phyloP scores from a whole-genome alignment of 2,329 filamentous ascomycete species.

The Cladosporium sp. region DNA sequence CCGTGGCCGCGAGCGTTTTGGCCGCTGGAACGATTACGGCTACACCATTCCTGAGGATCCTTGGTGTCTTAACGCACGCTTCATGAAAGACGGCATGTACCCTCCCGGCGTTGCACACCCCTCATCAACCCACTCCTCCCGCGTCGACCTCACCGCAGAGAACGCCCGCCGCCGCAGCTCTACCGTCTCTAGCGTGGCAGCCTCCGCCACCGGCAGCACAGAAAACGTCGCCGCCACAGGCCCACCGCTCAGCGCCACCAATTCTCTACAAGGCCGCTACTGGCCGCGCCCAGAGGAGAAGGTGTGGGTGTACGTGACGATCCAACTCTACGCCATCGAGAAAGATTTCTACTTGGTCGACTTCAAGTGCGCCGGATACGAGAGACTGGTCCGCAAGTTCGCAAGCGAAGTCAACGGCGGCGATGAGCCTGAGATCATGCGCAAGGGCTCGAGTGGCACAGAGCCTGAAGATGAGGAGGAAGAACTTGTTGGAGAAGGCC shows the following conservation, averaged over 20 bases:
- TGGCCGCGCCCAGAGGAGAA: conserved; percentile 52
- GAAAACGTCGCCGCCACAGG: conserved; percentile 28
- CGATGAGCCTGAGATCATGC: conserved; percentile 16
- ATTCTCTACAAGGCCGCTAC: conserved; percentile 11
- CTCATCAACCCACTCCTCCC: conserved; percentile 46
- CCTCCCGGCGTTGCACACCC: conserved; percentile 48
- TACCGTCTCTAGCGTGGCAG: conserved; percentile 20
- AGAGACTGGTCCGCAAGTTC: conserved; percentile 63
- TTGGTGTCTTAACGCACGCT: conserved; percentile 89
- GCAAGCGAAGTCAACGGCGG: conserved; percentile 31
- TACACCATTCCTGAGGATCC: conserved; percentile 90
- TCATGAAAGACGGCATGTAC: conserved; percentile 75
- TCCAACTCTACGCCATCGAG: conserved; percentile 94
- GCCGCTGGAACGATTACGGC: conserved; percentile 50
- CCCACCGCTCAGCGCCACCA: conserved; percentile 7
- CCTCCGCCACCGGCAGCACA: conserved; percentile 20
- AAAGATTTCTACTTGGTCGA: conserved; percentile 91
- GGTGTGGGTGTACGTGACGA: conserved; percentile 91
- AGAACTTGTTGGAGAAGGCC: conserved; percentile 41
- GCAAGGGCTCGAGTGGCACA: conserved; percentile 24
- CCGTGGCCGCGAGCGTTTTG: conserved; percentile 38
- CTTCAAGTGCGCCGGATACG: conserved; percentile 97
- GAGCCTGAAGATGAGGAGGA: conserved; percentile 18
- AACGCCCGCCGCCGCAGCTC: conserved; percentile 23
- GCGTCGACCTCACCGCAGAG: conserved; percentile 40